Percentiles rank a stretch among this genome's conserved stretches.
Conservation (phyloP, 148 eudicot species). For the Vaccinium corymbosum region DNA sequence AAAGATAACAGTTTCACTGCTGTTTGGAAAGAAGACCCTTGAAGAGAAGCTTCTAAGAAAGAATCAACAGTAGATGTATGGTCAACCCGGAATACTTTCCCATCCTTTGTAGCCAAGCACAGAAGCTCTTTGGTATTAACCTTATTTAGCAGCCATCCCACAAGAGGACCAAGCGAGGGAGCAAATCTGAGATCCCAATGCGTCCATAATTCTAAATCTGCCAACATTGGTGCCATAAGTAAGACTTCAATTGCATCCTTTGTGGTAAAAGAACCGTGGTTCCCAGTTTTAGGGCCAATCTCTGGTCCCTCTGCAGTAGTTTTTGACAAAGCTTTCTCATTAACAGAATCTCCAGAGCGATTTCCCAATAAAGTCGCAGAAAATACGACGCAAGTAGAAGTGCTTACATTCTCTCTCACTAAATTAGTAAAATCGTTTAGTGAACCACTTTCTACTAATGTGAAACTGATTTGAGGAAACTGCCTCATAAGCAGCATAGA, state of each 20-base stretch:
- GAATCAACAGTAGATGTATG: constrained; percentile 64
- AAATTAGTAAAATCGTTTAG: constrained; percentile 28
- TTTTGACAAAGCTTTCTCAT: constrained; percentile 26
- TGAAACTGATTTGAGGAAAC: constrained; percentile 65
- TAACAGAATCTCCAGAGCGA: constrained; percentile 20
- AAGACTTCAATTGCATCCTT: constrained; percentile 65
- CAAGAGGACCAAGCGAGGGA: constrained; percentile 85
- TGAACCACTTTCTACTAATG: constrained; percentile 33
- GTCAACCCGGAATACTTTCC: constrained; percentile 70
- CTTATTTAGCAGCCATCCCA: constrained; percentile 63
- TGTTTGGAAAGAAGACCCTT: constrained; percentile 65
- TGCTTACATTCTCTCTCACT: constrained; percentile 35
- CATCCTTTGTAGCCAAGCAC: constrained; percentile 66
- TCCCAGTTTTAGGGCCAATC: constrained; percentile 24
- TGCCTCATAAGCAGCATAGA: constrained; percentile 61
- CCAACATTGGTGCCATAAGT: constrained; percentile 71
- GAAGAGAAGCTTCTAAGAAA: constrained; percentile 63
- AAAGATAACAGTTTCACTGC: constrained; percentile 74
- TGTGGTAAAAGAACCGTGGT: constrained; percentile 38
- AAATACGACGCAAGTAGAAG: constrained; percentile 51
- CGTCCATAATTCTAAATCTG: constrained; percentile 64
- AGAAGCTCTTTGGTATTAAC: constrained; percentile 58
- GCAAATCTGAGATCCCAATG: constrained; percentile 81
- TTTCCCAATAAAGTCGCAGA: constrained; percentile 62
- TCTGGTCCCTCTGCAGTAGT: constrained; percentile 15